Conservation (phyloP, 441 rosid species). For the Biscutella laevigata region DNA sequence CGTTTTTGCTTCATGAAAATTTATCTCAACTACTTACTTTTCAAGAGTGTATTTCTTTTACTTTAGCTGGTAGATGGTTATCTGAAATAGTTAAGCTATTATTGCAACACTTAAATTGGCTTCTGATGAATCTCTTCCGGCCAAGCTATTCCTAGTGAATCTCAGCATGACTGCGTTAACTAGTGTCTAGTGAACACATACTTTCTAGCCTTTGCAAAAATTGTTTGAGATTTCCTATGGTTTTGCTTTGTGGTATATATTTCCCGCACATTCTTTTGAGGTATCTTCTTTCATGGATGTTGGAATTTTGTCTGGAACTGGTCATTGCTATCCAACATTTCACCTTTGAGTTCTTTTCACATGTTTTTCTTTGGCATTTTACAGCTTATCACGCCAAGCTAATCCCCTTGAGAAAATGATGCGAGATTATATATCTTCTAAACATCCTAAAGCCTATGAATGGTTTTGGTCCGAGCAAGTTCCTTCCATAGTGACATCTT, state of each 20-base stretch:
- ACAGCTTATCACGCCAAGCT: slow-evolving; percentile 78
- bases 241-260: slow-evolving; percentile 4
- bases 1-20: not conserved
- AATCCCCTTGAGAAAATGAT: slow-evolving; percentile 77
- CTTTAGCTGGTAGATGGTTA: not conserved
- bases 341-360: not conserved
- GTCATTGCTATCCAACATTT: not conserved
- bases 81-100: not conserved
- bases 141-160: not conserved
- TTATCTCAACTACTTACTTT: slow-evolving; percentile 1
- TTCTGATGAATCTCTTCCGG: not conserved
- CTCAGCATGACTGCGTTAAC: not conserved
- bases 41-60: not conserved
- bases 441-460: slow-evolving; percentile 66
- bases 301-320: not conserved
- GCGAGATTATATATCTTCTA: slow-evolving; percentile 69
- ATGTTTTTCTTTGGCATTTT: slow-evolving; percentile 13
- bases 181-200: not conserved
- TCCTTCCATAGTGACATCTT: slow-evolving; percentile 56
- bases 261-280: not conserved
- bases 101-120: not conserved
- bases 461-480: slow-evolving; percentile 89
- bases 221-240: not conserved
- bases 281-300: not conserved
- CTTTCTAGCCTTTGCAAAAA: not conserved